Conservation (phyloP, 2,329 filamentous ascomycete species). For the Aspergillus aculeatinus region DNA sequence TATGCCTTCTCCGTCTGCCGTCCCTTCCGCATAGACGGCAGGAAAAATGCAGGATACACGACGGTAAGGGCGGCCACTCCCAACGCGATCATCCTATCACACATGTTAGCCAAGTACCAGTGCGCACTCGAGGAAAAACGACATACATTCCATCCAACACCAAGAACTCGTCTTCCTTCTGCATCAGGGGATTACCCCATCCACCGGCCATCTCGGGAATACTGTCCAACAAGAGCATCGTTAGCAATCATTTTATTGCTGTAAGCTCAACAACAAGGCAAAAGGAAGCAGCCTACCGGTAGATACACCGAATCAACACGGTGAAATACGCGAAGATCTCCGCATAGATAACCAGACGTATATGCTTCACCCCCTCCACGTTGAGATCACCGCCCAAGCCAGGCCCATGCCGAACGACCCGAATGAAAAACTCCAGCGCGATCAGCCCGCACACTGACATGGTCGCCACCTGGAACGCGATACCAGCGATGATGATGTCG, state of each 20-base stretch:
- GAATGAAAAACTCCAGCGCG: conserved; percentile 48
- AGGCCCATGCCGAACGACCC: conserved; percentile 28
- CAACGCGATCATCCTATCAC: conserved; percentile 46
- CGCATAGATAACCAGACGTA: conserved; percentile 28
- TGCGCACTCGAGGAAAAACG: too few species aligned
- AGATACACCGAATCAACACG: conserved; percentile 45
- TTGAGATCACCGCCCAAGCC: conserved; percentile 29
- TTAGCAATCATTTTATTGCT: not conserved
- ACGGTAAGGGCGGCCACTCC: conserved; percentile 42
- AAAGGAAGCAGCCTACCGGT: conserved; percentile 34
- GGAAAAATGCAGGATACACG: conserved; percentile 48
- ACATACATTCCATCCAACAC: conserved; percentile 50
- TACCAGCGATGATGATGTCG: conserved; percentile 58
- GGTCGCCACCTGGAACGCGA: conserved; percentile 57
- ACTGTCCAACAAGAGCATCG: conserved; percentile 27
- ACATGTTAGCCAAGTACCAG: not conserved
- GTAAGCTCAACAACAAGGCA: not conserved
- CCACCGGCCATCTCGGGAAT: conserved; percentile 53
- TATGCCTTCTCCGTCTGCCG: conserved; percentile 21
- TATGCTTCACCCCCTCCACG: conserved; percentile 16
- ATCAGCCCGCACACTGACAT: conserved; percentile 41
- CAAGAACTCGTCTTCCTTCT: conserved; percentile 49
- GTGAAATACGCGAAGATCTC: conserved; percentile 40
- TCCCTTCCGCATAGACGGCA: conserved; percentile 34
- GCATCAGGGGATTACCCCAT: conserved; percentile 50